A percentile compares a stretch with the other conserved stretches of the same genome.
Conservation (phyloP, 2,329 filamentous ascomycete genomes). For the Rhexocercosporidium sp. region DNA sequence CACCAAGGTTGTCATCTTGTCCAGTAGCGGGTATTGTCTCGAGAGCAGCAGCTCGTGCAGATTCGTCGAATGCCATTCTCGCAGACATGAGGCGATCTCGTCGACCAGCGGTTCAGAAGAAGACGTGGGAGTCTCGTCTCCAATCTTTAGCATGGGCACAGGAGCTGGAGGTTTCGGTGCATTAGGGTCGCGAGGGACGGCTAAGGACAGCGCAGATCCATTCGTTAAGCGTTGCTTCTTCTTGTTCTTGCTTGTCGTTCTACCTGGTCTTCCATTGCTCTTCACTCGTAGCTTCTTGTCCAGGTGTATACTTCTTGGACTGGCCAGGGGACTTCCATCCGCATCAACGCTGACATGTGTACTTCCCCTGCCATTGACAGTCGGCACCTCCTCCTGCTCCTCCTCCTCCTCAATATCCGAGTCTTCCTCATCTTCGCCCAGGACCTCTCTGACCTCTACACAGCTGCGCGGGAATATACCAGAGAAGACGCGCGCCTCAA, state of each 20-base stretch:
- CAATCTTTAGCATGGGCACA: conserved; percentile 96
- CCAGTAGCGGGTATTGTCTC: conserved; percentile 79
- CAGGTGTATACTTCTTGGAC: conserved; percentile 24
- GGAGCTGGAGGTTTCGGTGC: conserved; percentile 84
- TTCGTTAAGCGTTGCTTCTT: conserved; percentile 34
- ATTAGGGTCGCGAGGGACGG: conserved; percentile 65
- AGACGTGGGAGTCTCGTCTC: conserved; percentile 93
- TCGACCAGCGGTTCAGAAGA: conserved; percentile 90
- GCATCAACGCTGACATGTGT: conserved; percentile 26
- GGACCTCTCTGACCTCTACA: conserved; percentile 90
- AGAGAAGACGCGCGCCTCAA: conserved; percentile 97
- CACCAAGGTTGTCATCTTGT: conserved; percentile 81
- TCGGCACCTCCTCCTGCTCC: conserved; percentile 15
- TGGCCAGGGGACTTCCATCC: conserved; percentile 29
- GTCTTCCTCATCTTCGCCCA: conserved; percentile 72
- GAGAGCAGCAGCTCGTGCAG: conserved; percentile 88
- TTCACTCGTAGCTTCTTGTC: conserved; percentile 18
- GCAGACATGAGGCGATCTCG: conserved; percentile 93
- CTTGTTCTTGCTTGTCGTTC: conserved; percentile 26
- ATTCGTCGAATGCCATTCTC: conserved; percentile 98
- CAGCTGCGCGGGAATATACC: conserved; percentile 96
- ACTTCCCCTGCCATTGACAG: conserved; percentile 1
- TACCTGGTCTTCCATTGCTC: conserved; percentile 17
- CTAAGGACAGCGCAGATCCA: conserved; percentile 43
- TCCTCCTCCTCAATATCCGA: conserved; percentile 40